Evolutionary conservation across 1,284 basidiomycete genomes (phyloP).

Genomic region (Neolentinus lepideus): DNA sequence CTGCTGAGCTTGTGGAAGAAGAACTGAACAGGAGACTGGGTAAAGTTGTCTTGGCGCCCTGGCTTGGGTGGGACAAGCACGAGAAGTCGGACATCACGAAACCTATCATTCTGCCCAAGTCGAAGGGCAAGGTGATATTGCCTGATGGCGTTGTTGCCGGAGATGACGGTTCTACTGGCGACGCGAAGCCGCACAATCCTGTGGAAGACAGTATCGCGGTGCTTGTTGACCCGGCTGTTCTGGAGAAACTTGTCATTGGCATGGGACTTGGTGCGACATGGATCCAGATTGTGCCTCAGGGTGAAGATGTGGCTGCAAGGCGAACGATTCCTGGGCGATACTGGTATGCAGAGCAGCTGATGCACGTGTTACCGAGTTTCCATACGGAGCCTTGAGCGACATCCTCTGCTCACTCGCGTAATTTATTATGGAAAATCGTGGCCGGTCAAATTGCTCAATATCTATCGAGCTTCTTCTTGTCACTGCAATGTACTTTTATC

Average conservation of each 20-base stretch:
- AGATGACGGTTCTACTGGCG: slow-evolving; percentile 2
- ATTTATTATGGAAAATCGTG: no score
- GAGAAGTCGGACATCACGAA: slow-evolving; percentile 30
- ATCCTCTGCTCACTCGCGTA: no score
- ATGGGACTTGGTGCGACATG: slow-evolving; percentile 54
- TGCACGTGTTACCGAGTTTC: slow-evolving; percentile 18
- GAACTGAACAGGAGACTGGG: slow-evolving; percentile 39
- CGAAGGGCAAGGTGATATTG: slow-evolving; percentile 32
- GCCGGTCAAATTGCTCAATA: background rate
- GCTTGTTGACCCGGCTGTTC: slow-evolving; percentile 38
- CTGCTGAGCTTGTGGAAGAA: slow-evolving; percentile 38
- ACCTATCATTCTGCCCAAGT: slow-evolving; percentile 33
- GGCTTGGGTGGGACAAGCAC: slow-evolving; percentile 31
- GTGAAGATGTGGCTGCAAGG: slow-evolving; percentile 18
- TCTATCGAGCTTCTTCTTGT: background rate
- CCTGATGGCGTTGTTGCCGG: slow-evolving; percentile 10
- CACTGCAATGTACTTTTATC: background rate
- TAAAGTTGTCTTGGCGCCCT: slow-evolving; percentile 46
- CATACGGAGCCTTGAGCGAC: background rate
- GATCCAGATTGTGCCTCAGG: slow-evolving; percentile 47
- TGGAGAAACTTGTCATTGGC: slow-evolving; percentile 37
- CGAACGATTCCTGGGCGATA: slow-evolving; percentile 24
- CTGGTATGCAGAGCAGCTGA: slow-evolving; percentile 38
- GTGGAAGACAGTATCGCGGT: slow-evolving; percentile 46
- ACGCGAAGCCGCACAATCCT: slow-evolving; percentile 34